A percentile compares a stretch with the other conserved stretches of the same genome.
Conservation (phyloP, 192 early-diverging fungal genomes). For the Backusella liffmaniae region DNA sequence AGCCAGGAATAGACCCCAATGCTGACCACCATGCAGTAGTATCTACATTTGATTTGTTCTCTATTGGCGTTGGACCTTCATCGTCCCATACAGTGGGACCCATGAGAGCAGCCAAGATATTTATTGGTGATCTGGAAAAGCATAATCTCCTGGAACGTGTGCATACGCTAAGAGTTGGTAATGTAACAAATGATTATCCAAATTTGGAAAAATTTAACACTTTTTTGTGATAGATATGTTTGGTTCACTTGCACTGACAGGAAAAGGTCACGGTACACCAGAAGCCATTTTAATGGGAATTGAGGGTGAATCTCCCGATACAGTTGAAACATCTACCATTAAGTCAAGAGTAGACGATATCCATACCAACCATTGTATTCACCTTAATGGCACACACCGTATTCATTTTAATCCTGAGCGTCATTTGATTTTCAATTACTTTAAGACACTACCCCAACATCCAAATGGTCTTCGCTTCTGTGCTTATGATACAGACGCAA, state of each 20-base stretch:
- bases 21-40: conserved; percentile 76
- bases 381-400: conserved; percentile 68
- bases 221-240: conserved; percentile 70
- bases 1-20: conserved; percentile 6
- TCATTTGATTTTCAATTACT: conserved; percentile 87
- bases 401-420: conserved; percentile 84
- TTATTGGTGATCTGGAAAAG: conserved; percentile 80
- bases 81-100: conserved; percentile 93
- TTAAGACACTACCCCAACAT: conserved; percentile 86
- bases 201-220: conserved; percentile 27
- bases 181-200: conserved; percentile 50
- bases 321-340: conserved; percentile 82
- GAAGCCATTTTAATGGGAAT: conserved; percentile 87
- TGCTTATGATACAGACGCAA: conserved; percentile 75
- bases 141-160: conserved; percentile 62
- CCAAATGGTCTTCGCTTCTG: conserved; percentile 97
- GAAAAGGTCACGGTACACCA: conserved; percentile 94
- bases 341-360: conserved; percentile 72
- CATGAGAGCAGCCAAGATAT: conserved; percentile 95
- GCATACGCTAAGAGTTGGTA: conserved; percentile 38
- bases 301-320: conserved; percentile 87
- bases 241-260: conserved; percentile 91
- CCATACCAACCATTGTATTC: conserved; percentile 65
- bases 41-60: conserved; percentile 93
- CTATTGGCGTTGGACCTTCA: conserved; percentile 94